A percentile compares a stretch with the other conserved stretches of the same genome.
Evolutionary conservation across 2,329 filamentous ascomycete species (phyloP).

Genomic region (Calonectria ilicicola): DNA sequence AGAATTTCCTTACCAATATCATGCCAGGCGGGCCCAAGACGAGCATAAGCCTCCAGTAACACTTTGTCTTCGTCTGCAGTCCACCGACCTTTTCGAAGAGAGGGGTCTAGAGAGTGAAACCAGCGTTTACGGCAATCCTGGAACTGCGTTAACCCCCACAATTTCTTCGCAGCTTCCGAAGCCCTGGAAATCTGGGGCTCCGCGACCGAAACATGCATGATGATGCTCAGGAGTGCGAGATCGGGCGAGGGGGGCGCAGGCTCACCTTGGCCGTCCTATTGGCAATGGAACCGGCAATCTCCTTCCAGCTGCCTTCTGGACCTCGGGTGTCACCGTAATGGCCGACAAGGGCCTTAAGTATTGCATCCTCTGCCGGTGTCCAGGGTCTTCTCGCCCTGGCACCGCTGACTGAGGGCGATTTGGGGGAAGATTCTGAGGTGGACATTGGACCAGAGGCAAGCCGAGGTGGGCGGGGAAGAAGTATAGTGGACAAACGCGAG

Average conservation of each 20-base stretch:
- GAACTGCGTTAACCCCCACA: neutral
- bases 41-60: slow-evolving; percentile 42
- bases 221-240: neutral
- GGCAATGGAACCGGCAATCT: slow-evolving; percentile 40
- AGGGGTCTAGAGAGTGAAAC: slow-evolving; percentile 46
- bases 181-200: neutral
- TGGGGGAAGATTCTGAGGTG: slow-evolving; percentile 37
- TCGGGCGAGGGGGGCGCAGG: neutral
- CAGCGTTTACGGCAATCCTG: slow-evolving; percentile 46
- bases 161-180: neutral
- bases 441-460: slow-evolving; percentile 30
- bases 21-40: slow-evolving; percentile 42
- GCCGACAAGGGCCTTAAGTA: slow-evolving; percentile 41
- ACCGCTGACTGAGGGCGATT: slow-evolving; percentile 35
- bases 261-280: slow-evolving; percentile 45
- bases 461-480: neutral
- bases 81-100: slow-evolving; percentile 44
- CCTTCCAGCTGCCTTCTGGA: slow-evolving; percentile 44
- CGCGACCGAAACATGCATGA: neutral
- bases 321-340: slow-evolving; percentile 43
- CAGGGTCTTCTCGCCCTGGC: slow-evolving; percentile 40
- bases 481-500: neutral
- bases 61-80: slow-evolving; percentile 45
- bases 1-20: slow-evolving; percentile 35
- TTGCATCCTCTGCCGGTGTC: slow-evolving; percentile 43